Percentiles rank a stretch among this genome's conserved stretches.
Evolutionary conservation across 139 green algal genomes (phyloP).

Genomic region (Micromonas pusilla): DNA sequence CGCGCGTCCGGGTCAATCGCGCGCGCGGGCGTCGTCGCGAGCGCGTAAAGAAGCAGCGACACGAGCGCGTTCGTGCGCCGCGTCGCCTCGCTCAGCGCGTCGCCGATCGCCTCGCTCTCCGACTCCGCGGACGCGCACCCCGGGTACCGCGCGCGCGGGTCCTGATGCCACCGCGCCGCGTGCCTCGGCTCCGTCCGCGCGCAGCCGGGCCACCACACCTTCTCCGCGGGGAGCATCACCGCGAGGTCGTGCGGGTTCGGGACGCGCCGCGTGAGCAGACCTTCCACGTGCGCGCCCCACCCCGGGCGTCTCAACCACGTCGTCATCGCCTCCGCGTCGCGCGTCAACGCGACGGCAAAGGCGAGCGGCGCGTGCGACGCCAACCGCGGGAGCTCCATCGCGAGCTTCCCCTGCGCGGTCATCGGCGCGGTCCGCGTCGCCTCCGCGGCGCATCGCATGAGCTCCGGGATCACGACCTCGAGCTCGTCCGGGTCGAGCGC

Average conservation of each 20-base stretch:
- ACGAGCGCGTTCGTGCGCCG: too few relatives aligned
- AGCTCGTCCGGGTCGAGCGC: too few relatives aligned
- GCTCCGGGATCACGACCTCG: too few relatives aligned
- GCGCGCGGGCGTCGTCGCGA: too few relatives aligned
- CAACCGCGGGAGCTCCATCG: constrained; percentile 28
- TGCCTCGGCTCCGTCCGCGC: background rate
- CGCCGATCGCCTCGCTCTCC: too few relatives aligned
- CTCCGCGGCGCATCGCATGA: too few relatives aligned
- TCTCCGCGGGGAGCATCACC: constrained; percentile 37
- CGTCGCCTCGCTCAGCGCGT: too few relatives aligned
- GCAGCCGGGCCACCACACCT: constrained; percentile 57
- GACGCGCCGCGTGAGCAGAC: constrained; percentile 56
- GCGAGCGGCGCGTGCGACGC: constrained; percentile 5
- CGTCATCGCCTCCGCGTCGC: constrained; percentile 14
- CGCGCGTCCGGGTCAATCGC: too few relatives aligned
- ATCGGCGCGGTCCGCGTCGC: background rate
- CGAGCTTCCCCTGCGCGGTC: constrained; percentile 32
- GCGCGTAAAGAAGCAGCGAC: too few relatives aligned
- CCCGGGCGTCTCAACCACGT: constrained; percentile 22
- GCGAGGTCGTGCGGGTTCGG: constrained; percentile 57
- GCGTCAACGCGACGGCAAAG: constrained; percentile 30
- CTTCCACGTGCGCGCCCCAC: constrained; percentile 46
- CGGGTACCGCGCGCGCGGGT: background rate
- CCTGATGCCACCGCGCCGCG: background rate
- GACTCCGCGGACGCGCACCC: too few relatives aligned